Conservation (phyloP, 2,329 filamentous ascomycete genomes). For the Mollisia scopiformis region DNA sequence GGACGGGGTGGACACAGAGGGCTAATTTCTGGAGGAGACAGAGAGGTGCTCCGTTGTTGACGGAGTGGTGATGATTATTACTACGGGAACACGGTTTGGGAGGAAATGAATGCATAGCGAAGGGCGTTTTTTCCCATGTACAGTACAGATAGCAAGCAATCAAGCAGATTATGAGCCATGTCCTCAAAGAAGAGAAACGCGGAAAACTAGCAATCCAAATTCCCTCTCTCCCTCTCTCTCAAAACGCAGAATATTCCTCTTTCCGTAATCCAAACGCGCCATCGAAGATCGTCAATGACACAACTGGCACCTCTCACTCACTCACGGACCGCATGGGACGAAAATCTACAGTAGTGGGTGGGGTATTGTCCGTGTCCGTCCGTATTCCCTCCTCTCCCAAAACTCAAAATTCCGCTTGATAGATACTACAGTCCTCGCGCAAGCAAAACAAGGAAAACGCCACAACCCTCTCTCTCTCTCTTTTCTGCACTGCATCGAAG, state of each 20-base stretch:
- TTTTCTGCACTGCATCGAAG: no score
- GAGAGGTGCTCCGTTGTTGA: constrained; percentile 39
- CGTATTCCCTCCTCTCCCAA: no score
- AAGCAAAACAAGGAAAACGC: no score
- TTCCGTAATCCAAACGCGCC: neutral
- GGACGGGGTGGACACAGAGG: constrained; percentile 41
- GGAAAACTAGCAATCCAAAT: neutral
- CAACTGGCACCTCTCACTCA: neutral
- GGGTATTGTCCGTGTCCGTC: no score
- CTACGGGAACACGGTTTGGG: neutral
- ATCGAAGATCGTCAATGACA: neutral
- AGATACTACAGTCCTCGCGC: no score
- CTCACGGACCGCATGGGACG: neutral
- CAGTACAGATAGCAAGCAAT: neutral
- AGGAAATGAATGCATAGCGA: constrained; percentile 8
- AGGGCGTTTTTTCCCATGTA: constrained; percentile 1
- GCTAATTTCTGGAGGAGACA: constrained; percentile 46
- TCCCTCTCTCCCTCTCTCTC: neutral
- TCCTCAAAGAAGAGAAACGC: no score
- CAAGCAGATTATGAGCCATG: neutral
- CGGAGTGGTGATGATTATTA: constrained; percentile 35
- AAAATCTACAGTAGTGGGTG: neutral
- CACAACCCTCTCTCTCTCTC: no score
- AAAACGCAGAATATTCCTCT: neutral
- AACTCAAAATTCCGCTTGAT: no score